Conservation (phyloP, 352 stramenopile species). For the Pythium diclinum region DNA sequence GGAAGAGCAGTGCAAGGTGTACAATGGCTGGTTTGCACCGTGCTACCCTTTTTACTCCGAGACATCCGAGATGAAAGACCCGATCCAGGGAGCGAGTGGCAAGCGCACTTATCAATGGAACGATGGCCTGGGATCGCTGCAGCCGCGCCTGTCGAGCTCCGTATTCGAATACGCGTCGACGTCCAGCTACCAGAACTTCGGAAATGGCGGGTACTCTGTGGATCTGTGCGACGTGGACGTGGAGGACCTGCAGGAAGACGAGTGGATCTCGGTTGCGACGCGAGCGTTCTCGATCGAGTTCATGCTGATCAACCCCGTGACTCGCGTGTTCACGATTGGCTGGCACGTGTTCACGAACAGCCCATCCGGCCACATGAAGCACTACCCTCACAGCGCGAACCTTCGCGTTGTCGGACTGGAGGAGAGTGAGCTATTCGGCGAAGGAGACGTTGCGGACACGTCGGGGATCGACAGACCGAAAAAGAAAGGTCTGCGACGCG, state of each 20-base stretch:
- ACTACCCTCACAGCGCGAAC: slow-evolving; percentile 79
- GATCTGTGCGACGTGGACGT: slow-evolving; percentile 67
- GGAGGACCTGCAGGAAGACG: slow-evolving; percentile 60
- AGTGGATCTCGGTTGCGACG: slow-evolving; percentile 75
- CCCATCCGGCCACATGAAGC: slow-evolving; percentile 78
- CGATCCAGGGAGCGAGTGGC: slow-evolving; percentile 39
- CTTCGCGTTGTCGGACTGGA: slow-evolving; percentile 78
- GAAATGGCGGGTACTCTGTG: slow-evolving; percentile 67
- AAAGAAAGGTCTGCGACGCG: background rate
- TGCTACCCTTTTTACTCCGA: slow-evolving; percentile 76
- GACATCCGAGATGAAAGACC: slow-evolving; percentile 45
- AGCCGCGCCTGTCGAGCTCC: slow-evolving; percentile 56
- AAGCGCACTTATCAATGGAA: slow-evolving; percentile 61
- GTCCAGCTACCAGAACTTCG: slow-evolving; percentile 46
- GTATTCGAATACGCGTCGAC: slow-evolving; percentile 39
- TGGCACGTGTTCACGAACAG: slow-evolving; percentile 81
- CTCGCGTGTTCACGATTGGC: slow-evolving; percentile 86
- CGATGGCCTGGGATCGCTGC: slow-evolving; percentile 54
- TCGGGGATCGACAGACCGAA: background rate
- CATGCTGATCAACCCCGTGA: slow-evolving; percentile 83
- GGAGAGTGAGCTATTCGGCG: slow-evolving; percentile 37
- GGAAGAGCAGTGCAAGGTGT: slow-evolving; percentile 63
- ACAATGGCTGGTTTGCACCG: slow-evolving; percentile 51
- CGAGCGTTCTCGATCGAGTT: slow-evolving; percentile 85
- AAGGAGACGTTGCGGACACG: background rate